These are phyloP conservation scores for Paraphoma chrysanthemicola DNA, from an alignment of 2,329 filamentous ascomycete species.

Conservation along the genomic window DNA sequence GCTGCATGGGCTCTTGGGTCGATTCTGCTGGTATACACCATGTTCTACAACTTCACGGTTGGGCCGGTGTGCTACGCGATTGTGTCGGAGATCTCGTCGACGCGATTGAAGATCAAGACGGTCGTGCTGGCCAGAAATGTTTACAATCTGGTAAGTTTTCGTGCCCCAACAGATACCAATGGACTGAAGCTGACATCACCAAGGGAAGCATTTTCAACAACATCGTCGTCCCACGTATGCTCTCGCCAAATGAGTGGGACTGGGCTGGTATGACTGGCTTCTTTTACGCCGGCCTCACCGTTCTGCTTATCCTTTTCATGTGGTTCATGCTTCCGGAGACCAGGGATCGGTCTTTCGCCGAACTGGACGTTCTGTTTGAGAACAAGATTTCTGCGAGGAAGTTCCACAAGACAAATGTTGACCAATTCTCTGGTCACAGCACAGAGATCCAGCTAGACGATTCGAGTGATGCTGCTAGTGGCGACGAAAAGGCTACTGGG, in stretches of 20 bases:
- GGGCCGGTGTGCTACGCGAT: conserved; percentile 89
- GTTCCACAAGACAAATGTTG: conserved; percentile 12
- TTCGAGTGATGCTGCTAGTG: conserved; percentile 1
- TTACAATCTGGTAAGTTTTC: conserved; percentile 63
- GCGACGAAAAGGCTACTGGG: conserved; percentile 7
- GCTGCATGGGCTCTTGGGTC: conserved; percentile 51
- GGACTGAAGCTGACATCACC: background rate
- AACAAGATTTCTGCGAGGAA: conserved; percentile 20
- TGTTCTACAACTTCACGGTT: conserved; percentile 83
- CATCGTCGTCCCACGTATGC: conserved; percentile 24
- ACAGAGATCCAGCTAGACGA: conserved; percentile 6
- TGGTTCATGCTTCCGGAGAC: conserved; percentile 48
- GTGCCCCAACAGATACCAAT: background rate
- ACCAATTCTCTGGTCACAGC: conserved; percentile 13
- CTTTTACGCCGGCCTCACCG: conserved; percentile 15
- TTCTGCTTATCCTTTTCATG: conserved; percentile 29
- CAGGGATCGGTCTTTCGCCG: conserved; percentile 45
- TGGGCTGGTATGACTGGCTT: conserved; percentile 7
- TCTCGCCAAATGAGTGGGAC: conserved; percentile 6
- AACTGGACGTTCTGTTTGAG: conserved; percentile 50
- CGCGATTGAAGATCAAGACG: conserved; percentile 86
- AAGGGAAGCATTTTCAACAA: conserved; percentile 31
- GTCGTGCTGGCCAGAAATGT: conserved; percentile 81
- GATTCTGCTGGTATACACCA: conserved; percentile 49
- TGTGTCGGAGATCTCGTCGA: conserved; percentile 81